phyloP scores from a whole-genome alignment of 306 rosid genomes.

The Castanea crenata region DNA sequence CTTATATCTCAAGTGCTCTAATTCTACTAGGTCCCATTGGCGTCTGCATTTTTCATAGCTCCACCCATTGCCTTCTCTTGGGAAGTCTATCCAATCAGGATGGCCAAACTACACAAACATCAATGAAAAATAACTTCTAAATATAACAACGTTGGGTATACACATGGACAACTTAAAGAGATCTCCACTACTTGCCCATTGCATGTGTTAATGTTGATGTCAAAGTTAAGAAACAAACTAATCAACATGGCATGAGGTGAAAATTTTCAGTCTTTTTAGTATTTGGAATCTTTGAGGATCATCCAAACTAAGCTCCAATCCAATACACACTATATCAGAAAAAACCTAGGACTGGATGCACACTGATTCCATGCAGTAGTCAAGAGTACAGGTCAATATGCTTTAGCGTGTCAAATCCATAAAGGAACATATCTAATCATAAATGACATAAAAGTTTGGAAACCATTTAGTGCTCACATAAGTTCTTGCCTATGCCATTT shows the following conservation, averaged over 20 bases:
- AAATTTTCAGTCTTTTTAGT: background rate
- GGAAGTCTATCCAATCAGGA: conserved; percentile 99
- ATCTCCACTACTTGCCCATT: background rate
- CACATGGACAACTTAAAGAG: conserved; percentile 6
- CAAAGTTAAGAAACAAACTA: background rate
- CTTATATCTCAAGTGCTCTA: conserved; percentile 88
- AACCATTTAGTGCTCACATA: no score
- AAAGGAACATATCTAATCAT: no score
- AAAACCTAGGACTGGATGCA: background rate
- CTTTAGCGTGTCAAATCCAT: no score
- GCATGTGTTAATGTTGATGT: background rate
- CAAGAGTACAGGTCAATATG: conserved; percentile 21
- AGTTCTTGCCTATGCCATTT: no score
- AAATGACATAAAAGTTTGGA: no score
- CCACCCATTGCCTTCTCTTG: conserved; percentile 99
- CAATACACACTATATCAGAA: background rate
- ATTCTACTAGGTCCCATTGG: conserved; percentile 84
- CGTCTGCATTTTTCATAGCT: conserved; percentile 95
- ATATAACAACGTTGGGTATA: conserved; percentile 7
- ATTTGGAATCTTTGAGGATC: background rate
- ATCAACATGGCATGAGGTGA: background rate
- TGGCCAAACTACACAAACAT: conserved; percentile 72
- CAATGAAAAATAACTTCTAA: conserved; percentile 15
- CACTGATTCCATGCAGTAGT: conserved; percentile 16
- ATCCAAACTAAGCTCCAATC: background rate